Conservation (phyloP, 2,329 filamentous ascomycete genomes). For the Cadophora sp. region DNA sequence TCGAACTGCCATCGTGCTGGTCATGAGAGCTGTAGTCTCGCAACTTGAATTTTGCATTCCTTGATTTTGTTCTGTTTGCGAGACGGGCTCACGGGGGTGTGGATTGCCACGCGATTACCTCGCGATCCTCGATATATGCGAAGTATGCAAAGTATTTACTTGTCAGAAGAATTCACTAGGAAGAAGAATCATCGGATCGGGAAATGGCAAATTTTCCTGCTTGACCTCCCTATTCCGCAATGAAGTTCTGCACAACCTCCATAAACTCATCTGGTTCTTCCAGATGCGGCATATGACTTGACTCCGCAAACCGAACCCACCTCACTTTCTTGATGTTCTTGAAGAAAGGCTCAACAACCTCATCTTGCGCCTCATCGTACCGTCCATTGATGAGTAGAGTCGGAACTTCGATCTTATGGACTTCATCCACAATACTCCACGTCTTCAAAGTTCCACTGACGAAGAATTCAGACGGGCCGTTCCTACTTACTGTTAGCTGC, state of each 20-base stretch:
- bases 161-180: too few species aligned
- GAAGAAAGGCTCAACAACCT: slow-evolving; percentile 47
- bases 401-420: slow-evolving; percentile 48
- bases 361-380: slow-evolving; percentile 46
- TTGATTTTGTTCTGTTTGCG: not conserved
- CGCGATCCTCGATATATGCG: too few species aligned
- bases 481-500: slow-evolving; percentile 34
- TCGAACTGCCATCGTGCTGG: not conserved
- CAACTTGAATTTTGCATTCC: not conserved
- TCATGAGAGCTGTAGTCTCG: not conserved
- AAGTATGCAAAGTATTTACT: too few species aligned
- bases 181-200: not conserved
- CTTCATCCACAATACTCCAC: slow-evolving; percentile 46
- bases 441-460: slow-evolving; percentile 49
- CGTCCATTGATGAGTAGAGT: slow-evolving; percentile 51
- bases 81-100: not conserved
- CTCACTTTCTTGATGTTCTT: slow-evolving; percentile 47
- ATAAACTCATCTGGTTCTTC: slow-evolving; percentile 49
- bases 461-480: slow-evolving; percentile 49
- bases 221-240: slow-evolving; percentile 15
- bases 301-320: slow-evolving; percentile 46
- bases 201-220: not conserved
- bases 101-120: not conserved
- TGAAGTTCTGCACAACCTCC: slow-evolving; percentile 45
- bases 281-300: slow-evolving; percentile 44